These are phyloP conservation scores for Vaccinium myrtillus DNA, from an alignment of 148 eudicot genomes.

Conservation along the genomic window DNA sequence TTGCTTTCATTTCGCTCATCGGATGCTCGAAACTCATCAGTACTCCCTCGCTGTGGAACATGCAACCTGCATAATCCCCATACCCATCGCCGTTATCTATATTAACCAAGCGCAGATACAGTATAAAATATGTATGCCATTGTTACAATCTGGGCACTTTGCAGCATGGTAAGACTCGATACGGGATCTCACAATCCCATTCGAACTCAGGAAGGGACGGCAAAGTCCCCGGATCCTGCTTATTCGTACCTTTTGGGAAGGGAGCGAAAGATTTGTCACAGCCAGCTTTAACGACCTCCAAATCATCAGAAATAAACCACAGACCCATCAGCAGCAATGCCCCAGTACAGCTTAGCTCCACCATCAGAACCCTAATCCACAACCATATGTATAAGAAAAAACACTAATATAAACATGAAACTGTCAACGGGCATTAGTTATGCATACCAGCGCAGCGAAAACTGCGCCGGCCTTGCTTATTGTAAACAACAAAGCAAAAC, in stretches of 20 bases:
- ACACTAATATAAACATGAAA: not conserved
- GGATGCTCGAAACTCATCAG: constrained; percentile 98
- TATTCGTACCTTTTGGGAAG: constrained; percentile 63
- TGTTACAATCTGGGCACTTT: not conserved
- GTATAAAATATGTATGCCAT: not conserved
- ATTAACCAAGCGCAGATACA: not conserved
- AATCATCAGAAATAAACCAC: constrained; percentile 39
- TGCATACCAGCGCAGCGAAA: constrained; percentile 76
- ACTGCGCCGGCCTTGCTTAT: constrained; percentile 71
- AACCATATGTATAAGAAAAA: not conserved
- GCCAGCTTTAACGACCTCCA: constrained; percentile 33
- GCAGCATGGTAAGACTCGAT: not conserved
- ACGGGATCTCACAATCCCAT: too few species aligned
- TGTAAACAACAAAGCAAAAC: constrained; percentile 84
- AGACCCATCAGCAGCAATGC: constrained; percentile 90
- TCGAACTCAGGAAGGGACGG: too few species aligned
- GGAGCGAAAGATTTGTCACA: constrained; percentile 96
- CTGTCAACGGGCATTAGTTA: not conserved
- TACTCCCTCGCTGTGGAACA: constrained; percentile 87
- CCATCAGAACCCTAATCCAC: constrained; percentile 75
- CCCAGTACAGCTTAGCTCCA: constrained; percentile 82
- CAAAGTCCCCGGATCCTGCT: too few species aligned
- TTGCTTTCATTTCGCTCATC: constrained; percentile 80
- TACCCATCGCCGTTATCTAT: not conserved
- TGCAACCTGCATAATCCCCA: constrained; percentile 58